Conservation (phyloP, 2,329 filamentous ascomycete genomes). For the Fusarium subtropicale region DNA sequence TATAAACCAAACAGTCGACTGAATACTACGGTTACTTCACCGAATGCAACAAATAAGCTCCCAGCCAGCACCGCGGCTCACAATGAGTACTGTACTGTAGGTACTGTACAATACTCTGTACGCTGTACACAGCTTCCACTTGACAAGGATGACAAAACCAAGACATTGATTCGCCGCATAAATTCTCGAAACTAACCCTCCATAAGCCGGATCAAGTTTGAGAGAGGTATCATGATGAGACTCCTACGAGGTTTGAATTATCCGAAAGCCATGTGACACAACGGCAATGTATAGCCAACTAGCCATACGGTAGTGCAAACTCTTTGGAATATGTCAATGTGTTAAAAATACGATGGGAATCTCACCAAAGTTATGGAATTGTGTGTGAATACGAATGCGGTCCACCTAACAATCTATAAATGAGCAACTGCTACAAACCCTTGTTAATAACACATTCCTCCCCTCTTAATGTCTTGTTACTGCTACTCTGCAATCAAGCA, state of each 20-base stretch:
- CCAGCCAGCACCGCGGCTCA: neutral
- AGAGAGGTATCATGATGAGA: slow-evolving; percentile 12
- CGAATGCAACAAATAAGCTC: neutral
- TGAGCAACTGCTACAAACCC: slow-evolving; percentile 5
- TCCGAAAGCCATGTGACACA: neutral
- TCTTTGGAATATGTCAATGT: neutral
- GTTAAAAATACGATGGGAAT: neutral
- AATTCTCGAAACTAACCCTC: neutral
- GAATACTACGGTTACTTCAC: neutral
- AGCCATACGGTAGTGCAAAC: neutral
- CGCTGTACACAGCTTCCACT: neutral
- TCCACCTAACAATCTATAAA: slow-evolving; percentile 1
- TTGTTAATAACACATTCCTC: slow-evolving; percentile 3
- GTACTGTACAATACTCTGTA: neutral
- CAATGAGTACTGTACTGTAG: neutral
- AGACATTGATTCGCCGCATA: slow-evolving; percentile 36
- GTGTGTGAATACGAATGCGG: neutral
- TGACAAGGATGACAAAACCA: slow-evolving; percentile 38
- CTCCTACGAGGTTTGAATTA: neutral
- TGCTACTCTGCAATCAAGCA: slow-evolving; percentile 4
- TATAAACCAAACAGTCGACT: neutral
- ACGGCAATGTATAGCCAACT: neutral
- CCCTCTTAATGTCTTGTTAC: slow-evolving; percentile 15
- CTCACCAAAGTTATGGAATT: neutral
- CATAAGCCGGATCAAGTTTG: neutral